Evolutionary conservation across 805 yeast genomes (phyloP).

Genomic region (Kazachstania kunashirensis): DNA sequence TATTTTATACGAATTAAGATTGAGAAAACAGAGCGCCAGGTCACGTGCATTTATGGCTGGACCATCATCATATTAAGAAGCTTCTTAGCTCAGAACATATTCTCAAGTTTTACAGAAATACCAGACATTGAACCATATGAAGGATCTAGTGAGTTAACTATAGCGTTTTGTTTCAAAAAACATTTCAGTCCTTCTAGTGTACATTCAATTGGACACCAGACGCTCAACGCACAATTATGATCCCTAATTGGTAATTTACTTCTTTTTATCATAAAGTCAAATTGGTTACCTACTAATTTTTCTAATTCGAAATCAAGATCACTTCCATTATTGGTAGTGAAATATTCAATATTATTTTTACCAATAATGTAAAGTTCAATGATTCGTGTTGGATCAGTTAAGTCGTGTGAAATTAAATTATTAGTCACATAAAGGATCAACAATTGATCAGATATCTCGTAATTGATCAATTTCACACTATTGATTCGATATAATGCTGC

Average conservation of each 20-base stretch:
- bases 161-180: too few species aligned
- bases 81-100: too few species aligned
- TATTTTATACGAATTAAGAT: too few species aligned
- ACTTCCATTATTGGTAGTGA: neutral
- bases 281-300: neutral
- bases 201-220: slow-evolving; percentile 20
- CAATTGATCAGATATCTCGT: neutral
- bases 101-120: too few species aligned
- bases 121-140: too few species aligned
- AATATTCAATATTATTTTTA: neutral
- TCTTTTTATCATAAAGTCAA: neutral
- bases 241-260: neutral
- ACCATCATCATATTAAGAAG: too few species aligned
- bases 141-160: too few species aligned
- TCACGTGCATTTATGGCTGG: too few species aligned
- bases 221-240: slow-evolving; percentile 3
- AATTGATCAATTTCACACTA: neutral
- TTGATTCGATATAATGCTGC: neutral
- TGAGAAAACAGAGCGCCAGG: too few species aligned
- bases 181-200: slow-evolving; percentile 14
- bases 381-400: neutral
- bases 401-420: neutral
- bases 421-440: slow-evolving; percentile 1
- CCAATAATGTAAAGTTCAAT: neutral
- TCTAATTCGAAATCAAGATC: neutral